Conservation (phyloP, 2,329 filamentous ascomycete species). For the Chaetomium sp. region DNA sequence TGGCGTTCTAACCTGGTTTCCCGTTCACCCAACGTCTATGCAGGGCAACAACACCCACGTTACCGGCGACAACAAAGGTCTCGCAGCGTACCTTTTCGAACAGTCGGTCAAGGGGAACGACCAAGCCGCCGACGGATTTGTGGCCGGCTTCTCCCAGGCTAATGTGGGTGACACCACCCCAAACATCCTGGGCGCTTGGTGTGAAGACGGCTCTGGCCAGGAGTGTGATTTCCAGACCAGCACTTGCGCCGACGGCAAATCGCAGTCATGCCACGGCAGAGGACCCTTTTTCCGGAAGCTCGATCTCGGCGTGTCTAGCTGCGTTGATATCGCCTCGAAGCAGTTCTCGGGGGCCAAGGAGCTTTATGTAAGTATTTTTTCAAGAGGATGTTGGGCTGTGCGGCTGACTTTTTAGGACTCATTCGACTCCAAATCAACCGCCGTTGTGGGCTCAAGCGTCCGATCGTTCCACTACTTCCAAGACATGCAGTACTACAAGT, state of each 20-base stretch:
- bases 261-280: slow-evolving; percentile 68
- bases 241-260: slow-evolving; percentile 70
- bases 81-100: slow-evolving; percentile 83
- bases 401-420: slow-evolving; percentile 49
- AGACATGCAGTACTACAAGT: slow-evolving; percentile 73
- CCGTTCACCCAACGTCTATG: slow-evolving; percentile 88
- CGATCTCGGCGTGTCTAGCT: slow-evolving; percentile 73
- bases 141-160: slow-evolving; percentile 88
- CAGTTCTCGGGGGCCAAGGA: slow-evolving; percentile 64
- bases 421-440: slow-evolving; percentile 49
- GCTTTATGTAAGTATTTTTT: slow-evolving; percentile 42
- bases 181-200: slow-evolving; percentile 81
- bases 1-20: slow-evolving; percentile 86
- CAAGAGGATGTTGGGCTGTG: background rate
- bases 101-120: slow-evolving; percentile 59
- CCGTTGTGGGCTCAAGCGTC: slow-evolving; percentile 66
- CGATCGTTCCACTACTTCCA: slow-evolving; percentile 80
- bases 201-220: slow-evolving; percentile 75
- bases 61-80: slow-evolving; percentile 90
- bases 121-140: slow-evolving; percentile 65
- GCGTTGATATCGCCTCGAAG: slow-evolving; percentile 70
- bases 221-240: slow-evolving; percentile 74
- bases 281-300: slow-evolving; percentile 67
- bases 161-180: slow-evolving; percentile 90
- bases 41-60: slow-evolving; percentile 87